A percentile compares a stretch with the other conserved stretches of the same genome.
These are phyloP conservation scores for Drechslerella coelobrocha DNA, from an alignment of 2,329 filamentous ascomycete species.

Conservation along the genomic window DNA sequence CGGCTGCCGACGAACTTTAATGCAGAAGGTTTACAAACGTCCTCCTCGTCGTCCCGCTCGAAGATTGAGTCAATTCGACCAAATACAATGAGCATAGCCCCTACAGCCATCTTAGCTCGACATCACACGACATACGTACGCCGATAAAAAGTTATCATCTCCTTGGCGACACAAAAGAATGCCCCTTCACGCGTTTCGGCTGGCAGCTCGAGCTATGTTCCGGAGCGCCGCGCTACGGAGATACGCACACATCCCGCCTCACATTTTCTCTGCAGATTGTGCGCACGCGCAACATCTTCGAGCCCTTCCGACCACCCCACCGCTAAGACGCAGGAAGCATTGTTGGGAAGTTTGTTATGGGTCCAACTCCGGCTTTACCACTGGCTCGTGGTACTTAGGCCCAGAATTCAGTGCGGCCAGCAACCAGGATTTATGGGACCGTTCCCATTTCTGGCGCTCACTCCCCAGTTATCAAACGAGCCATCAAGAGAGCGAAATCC, in stretches of 20 bases:
- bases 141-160: background rate
- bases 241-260: constrained; percentile 31
- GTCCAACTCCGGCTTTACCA: constrained; percentile 6
- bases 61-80: background rate
- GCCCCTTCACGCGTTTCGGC: constrained; percentile 10
- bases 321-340: background rate
- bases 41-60: background rate
- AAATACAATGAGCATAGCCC: background rate
- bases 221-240: constrained; percentile 2
- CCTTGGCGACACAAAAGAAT: constrained; percentile 4
- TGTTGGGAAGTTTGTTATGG: constrained; percentile 9
- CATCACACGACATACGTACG: background rate
- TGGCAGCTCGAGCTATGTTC: constrained; percentile 6
- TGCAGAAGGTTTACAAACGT: too few species aligned
- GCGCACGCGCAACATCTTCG: background rate
- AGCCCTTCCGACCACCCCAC: constrained; percentile 1
- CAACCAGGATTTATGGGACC: background rate
- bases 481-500: background rate
- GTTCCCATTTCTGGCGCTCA: constrained; percentile 21
- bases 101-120: constrained; percentile 1
- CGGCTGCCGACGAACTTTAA: background rate
- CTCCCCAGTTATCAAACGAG: constrained; percentile 11
- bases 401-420: background rate
- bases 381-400: constrained; percentile 1
- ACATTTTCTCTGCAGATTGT: constrained; percentile 8